Evolutionary conservation across 208 protist genomes (phyloP), one percentile per base, ranked within the genome.

Genomic region (Trypanosoma cruzi): DNA sequence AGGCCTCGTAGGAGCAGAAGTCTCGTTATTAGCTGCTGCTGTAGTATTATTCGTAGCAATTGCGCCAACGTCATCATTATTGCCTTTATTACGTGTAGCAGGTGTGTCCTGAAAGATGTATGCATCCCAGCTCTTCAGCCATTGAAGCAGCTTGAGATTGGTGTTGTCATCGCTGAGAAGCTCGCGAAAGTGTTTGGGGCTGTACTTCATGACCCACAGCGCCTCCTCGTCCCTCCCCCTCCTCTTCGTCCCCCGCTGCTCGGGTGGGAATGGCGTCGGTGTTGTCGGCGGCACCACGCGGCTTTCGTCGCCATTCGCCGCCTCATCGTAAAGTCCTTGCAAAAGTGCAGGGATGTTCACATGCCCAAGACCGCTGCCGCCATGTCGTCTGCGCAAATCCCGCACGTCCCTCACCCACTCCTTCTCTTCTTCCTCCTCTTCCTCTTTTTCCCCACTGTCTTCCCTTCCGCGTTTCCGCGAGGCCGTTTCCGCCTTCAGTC

Each of bases 121-220:
- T 0, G 77, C 64, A 42, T 93, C 85, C 88, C 90, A 96, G 34
- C 79, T 82, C 72, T 92, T 88, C 22, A 96, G 75, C 88, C 90
- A 96, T 62, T 86, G 82, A 67, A 96, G 74, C 14, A 96, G 73
- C 26, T 79, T 71, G 28, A 96, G 64, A 56, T 93, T 94, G 42
- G 86, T 81, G 20, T 71, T 71, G 56, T 96, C 90, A 65, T 96
- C 90, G 58, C 86, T 94, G 29, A 96, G 86, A 48, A 92, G 71
- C 53, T 96, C 90, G 24, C 81, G 81, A 61, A 94, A 96, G 48
- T 63, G 61, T 31, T 85, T 77, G 0, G 90, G 86, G 36, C 68
- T 75, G 71, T 94, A 94, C 68, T 90, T 90, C 56, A 76, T 79
- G 46, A 89, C 86, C 88, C 88, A 93, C 46, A 96, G 73, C 68